Percentiles rank a stretch among this genome's conserved stretches.
phyloP scores from a whole-genome alignment of 2,329 filamentous ascomycete species.

The Pyrenochaeta sp. region DNA sequence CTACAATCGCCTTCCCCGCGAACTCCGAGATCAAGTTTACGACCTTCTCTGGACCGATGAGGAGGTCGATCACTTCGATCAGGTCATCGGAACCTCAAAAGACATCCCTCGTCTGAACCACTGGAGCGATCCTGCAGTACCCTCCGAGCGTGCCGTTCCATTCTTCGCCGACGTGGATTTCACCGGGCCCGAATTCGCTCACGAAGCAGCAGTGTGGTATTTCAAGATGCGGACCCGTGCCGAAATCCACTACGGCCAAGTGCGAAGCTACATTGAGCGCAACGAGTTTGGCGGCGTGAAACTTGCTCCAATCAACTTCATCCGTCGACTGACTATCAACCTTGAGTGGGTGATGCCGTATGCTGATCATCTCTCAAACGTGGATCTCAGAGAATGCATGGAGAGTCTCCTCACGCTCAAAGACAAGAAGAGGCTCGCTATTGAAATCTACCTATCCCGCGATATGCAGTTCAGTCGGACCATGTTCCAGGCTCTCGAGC shows the following conservation, averaged over 20 bases:
- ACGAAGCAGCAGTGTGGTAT: conserved; percentile 8
- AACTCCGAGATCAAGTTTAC: conserved; percentile 13
- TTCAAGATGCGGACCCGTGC: conserved; percentile 3
- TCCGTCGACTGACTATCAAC: conserved; percentile 6
- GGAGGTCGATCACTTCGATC: conserved; percentile 2
- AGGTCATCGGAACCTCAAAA: not conserved
- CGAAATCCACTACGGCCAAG: conserved; percentile 9
- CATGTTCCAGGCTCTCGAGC: conserved; percentile 9
- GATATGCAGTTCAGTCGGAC: conserved; percentile 2
- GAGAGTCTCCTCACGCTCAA: conserved; percentile 12
- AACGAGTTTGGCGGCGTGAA: conserved; percentile 4
- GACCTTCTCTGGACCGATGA: conserved; percentile 8
- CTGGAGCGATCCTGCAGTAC: not conserved
- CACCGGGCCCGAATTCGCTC: conserved; percentile 7
- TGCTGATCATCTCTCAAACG: not conserved
- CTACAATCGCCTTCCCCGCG: conserved; percentile 5
- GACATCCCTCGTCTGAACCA: too few relatives aligned
- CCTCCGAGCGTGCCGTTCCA: conserved; percentile 2
- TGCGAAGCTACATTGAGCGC: conserved; percentile 8
- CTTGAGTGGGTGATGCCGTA: not conserved
- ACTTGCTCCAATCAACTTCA: conserved; percentile 1
- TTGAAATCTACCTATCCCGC: conserved; percentile 6
- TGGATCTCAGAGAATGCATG: conserved; percentile 5
- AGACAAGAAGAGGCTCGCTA: not conserved
- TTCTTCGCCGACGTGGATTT: conserved; percentile 7